Base-by-base conservation (phyloP, 257 asterid genomes). In the Thymus quinquecostatus region DNA sequence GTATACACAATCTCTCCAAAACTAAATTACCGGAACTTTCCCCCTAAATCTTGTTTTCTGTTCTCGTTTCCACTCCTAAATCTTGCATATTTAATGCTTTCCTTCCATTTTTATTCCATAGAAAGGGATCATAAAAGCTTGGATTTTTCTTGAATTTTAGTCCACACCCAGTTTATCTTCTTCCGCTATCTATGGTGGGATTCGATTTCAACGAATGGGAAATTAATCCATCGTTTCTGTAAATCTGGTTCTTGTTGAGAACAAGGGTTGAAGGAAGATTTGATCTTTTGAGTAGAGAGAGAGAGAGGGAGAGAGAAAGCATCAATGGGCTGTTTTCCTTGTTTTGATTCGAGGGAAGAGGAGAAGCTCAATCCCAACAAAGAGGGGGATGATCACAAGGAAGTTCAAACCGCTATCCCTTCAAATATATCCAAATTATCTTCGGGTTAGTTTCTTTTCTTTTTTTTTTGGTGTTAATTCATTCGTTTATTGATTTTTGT, bases 251-350 rank as follows among this genome's bases (percentile, higher is more conserved):
- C 64, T 75, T 38, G 43, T 85, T 10, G 8, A 59, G 65, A 69
- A 59, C 61, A 68, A 68, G 79, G 79, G 78, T 43, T 80, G 66
- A 12, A 38, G 43, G 11, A 60, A 64, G 80, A 54, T 75, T 72
- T 67, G 78, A 64, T 64, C 60, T 87, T 83, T 68, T 8, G 80
- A 67, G 75, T 21, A 21, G 21, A 21, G 21, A 21, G 21, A 21
- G 21, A 21, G 21, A 21, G 21, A 21, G 21, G 21, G 21, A 21
- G 21, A 21, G 21, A 21, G 21, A 21, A 60, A 78, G 61, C 34
- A 69, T 55, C 76, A 66, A 94, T 94, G 99, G 97, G 98, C 65
- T 94, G 99, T 74, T 94, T 94, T 84, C 87, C 95, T 69, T 94
- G 99, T 77, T 94, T 94, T 80, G 99, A 88, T 73, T 85, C 98